Base-by-base conservation (phyloP, 164 flowering plant genomes). In the Nymphaea colorata region DNA sequence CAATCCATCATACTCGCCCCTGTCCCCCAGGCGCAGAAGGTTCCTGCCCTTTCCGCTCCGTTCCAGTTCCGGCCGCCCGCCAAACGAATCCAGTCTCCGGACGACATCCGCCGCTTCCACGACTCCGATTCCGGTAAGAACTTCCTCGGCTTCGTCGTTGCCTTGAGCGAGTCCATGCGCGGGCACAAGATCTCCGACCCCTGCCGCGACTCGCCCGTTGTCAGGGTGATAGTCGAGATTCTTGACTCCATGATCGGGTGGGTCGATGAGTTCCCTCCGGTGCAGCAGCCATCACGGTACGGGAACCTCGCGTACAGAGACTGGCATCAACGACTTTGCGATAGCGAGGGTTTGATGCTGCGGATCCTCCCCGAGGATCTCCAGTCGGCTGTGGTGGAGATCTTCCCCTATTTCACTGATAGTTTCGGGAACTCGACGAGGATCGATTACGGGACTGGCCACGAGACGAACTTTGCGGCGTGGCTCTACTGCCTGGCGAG, bases 71-170 rank as follows among this genome's bases (percentile, higher is more conserved):
- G 80, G 67, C 0, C 63, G 62, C 98, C 98, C 15, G 3, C 70
- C 72, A 93, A 93, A 72, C 64, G 41, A 59, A 93, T 93, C 87
- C 76, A 69, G 14, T 75, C 90, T 47, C 87, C 77, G 7, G 83
- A 80, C 68, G 91, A 93, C 74, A 72, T 87, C 67, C 80, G 76
- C 64, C 82, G 71, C 47, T 88, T 93, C 81, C 82, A 79, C 68
- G 73, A 78, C 59, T 89, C 98, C 61, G 69, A 70, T 12, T 57
- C 85, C 66, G 80, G 79, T 42, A 64, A 71, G 14, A 82, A 88
- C 74, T 93, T 89, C 79, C 83, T 93, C 59, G 94, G 95, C 64
- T 93, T 89, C 84, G 70, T 89, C 68, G 97, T 81, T 64, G 73
- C 91, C 7, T 84, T 93, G 57, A 85, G 93, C 45, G 85, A 84